Evolutionary conservation across 495 filamentous ascomycete species (phyloP).

Genomic region (Hyaloscypha hepaticicola): DNA sequence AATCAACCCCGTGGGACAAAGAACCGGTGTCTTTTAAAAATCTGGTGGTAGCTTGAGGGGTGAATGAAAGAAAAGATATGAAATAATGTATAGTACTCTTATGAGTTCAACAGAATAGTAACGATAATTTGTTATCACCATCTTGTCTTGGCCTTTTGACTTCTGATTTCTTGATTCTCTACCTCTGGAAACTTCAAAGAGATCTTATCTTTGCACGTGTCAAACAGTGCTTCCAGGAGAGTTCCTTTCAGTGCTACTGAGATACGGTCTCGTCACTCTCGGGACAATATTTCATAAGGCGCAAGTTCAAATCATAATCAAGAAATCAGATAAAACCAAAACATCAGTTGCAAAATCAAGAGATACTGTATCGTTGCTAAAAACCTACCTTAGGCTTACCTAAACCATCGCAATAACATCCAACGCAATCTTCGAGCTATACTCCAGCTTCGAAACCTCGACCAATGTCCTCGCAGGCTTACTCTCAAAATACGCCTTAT

Average conservation of each 20-base stretch:
- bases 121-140: background rate
- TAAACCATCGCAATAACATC: constrained; percentile 5
- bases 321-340: background rate
- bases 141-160: background rate
- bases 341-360: background rate
- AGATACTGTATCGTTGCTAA: background rate
- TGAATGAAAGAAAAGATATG: background rate
- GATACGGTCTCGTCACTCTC: too few relatives aligned
- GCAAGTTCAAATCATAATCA: too few relatives aligned
- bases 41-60: background rate
- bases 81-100: background rate
- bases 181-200: too few relatives aligned
- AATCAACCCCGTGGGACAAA: constrained; percentile 27
- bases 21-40: background rate
- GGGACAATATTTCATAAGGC: too few relatives aligned
- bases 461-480: constrained; percentile 9
- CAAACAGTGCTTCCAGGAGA: too few relatives aligned
- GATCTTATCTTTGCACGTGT: too few relatives aligned
- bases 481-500: constrained; percentile 10
- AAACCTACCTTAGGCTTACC: background rate
- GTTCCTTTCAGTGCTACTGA: too few relatives aligned
- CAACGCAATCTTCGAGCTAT: background rate
- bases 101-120: background rate
- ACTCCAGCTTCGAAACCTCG: background rate
- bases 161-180: too few relatives aligned